Base-by-base conservation (phyloP, 768 basidiomycete species). In the Trametes sanguinea region DNA sequence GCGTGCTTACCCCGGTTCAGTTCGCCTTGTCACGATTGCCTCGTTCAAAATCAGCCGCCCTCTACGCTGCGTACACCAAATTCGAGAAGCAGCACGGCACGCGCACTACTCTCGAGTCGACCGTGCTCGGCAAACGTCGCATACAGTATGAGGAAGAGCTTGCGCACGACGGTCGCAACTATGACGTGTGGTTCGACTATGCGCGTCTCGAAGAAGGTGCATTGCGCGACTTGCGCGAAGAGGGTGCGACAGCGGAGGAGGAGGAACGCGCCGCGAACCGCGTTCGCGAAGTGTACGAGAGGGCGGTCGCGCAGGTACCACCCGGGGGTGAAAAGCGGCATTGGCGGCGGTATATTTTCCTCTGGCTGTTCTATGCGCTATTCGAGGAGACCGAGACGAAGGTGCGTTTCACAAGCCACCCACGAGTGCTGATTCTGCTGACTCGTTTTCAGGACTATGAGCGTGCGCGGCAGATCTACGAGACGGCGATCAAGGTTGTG, bases 141-240 rank as follows among this genome's bases (percentile, higher is more conserved):
- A 98, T 99, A 59, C 95, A 98, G 69, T 98, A 99, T 70, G 97
- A 99, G 72, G 97, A 99, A 65, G 97, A 99, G 75, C 76, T 98
- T 2, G 73, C 87, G 9, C 90, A 96, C 60, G 94, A 98, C 65
- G 88, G 93, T 0, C 86, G 89, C 45, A 98, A 98, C 73, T 99
- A 98, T 71, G 97, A 98, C 73, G 89, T 90, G 0, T 99, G 97
- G 97, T 98, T 99, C 71, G 97, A 98, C 70, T 96, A 96, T 68
- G 85, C 94, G 22, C 83, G 95, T 16, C 73, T 99, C 37, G 97
- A 98, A 72, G 97, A 98, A 75, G 91, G 87, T 27, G 92, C 95
- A 0, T 84, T 86, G 67, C 78, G 83, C 37, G 88, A 93, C 61
- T 79, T 93, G 29, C 84, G 79, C 66, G 89, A 89, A 13, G 90